Base-by-base conservation (phyloP, 805 yeast genomes). In the Ogataea naganishii region DNA sequence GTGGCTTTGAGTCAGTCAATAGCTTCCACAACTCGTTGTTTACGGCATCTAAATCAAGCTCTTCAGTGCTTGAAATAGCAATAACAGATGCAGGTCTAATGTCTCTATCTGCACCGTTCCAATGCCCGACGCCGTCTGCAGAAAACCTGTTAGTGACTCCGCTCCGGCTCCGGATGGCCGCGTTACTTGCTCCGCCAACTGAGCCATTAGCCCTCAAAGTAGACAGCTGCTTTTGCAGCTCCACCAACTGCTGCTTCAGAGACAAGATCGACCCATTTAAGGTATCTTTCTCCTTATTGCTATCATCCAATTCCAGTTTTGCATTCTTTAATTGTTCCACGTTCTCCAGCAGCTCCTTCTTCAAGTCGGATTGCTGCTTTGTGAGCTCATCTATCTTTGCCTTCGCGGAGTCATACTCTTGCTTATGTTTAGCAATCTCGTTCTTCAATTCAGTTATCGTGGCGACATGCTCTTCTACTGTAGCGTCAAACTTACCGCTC, bases 1-100 rank as follows among this genome's bases (percentile, higher is more conserved):
- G 62, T 30, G 71, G 64, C 35, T 72, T 72, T 3, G 92, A 74
- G 43, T 82, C 82, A 46, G 80, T 75, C 36, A 82, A 62, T 44
- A 79, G 62, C 43, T 70, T 66, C 69, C 73, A 81, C 33, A 82
- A 60, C 51, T 83, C 92, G 46, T 73, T 84, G 44, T 80, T 79
- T 39, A 82, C 80, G 30, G 76, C 80, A 37, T 78, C 80, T 36
- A 77, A 56, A n/a, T 71, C 63, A 35, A 58, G 56, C 29, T 62
- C 43, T 18, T 71, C 79, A 32, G 60, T 45, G 14, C 51, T 60
- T 1, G 78, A 62, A 5, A 72, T 66, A 18, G 80, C 75, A 47
- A 73, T 69, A 15, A 73, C 76, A 5, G 80, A 71, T 16, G 72
- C 79, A 11, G 79, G 77, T 47, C 79, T 65, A 32, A 69, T 60